A percentile compares a stretch with the other conserved stretches of the same genome.
phyloP scores from a whole-genome alignment of 805 yeast genomes.

The Starmerella tilneyi region DNA sequence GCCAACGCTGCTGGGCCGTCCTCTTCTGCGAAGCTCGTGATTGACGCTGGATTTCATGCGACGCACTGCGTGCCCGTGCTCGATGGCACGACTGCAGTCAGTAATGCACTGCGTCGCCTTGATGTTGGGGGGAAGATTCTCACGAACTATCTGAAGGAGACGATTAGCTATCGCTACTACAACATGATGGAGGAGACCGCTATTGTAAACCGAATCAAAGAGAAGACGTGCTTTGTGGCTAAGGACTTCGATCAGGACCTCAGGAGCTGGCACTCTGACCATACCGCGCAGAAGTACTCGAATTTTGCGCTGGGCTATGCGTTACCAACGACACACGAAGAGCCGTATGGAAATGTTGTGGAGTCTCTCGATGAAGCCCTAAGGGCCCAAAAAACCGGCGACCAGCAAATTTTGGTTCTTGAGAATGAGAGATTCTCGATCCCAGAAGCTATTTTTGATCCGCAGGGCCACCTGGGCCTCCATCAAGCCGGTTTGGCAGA shows the following conservation, averaged over 20 bases:
- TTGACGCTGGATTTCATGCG: slow-evolving; percentile 80
- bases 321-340: slow-evolving; percentile 42
- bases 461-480: slow-evolving; percentile 60
- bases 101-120: slow-evolving; percentile 65
- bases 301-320: slow-evolving; percentile 54
- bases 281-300: slow-evolving; percentile 13
- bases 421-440: slow-evolving; percentile 78
- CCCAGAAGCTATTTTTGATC: slow-evolving; percentile 81
- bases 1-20: slow-evolving; percentile 18
- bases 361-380: slow-evolving; percentile 25
- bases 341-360: slow-evolving; percentile 48
- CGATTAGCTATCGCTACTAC: slow-evolving; percentile 81
- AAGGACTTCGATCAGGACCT: slow-evolving; percentile 44
- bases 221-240: slow-evolving; percentile 61
- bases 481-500: slow-evolving; percentile 70
- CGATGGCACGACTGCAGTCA: slow-evolving; percentile 68
- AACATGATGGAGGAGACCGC: slow-evolving; percentile 87
- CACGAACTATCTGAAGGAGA: slow-evolving; percentile 73
- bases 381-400: slow-evolving; percentile 27
- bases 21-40: slow-evolving; percentile 59
- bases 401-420: slow-evolving; percentile 55
- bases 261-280: slow-evolving; percentile 31
- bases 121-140: slow-evolving; percentile 81
- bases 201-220: slow-evolving; percentile 76
- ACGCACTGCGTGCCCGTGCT: slow-evolving; percentile 83